phyloP scores from a whole-genome alignment of 768 basidiomycete species.

The Psilocybe azurescens region DNA sequence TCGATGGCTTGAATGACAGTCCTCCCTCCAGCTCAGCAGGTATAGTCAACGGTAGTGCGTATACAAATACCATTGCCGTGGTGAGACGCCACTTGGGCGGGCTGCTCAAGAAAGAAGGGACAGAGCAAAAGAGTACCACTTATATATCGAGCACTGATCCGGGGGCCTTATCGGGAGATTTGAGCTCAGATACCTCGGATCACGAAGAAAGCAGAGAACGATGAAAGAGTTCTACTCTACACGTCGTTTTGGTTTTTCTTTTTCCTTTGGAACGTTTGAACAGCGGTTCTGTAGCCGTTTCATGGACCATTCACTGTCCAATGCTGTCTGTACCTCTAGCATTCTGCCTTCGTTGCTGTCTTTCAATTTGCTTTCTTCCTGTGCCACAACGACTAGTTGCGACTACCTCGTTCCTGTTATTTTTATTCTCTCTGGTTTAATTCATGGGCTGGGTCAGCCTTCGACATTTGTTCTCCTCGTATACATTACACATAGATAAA shows the following conservation, averaged over 20 bases:
- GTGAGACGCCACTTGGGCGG: slow-evolving; percentile 12
- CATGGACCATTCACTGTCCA: background rate
- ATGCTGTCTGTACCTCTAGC: background rate
- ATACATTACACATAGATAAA: background rate
- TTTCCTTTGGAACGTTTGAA: background rate
- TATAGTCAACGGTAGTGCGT: background rate
- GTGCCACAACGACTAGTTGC: no score
- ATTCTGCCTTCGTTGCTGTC: background rate
- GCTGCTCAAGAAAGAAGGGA: background rate
- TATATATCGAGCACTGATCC: background rate
- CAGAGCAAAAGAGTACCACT: background rate
- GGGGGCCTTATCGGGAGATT: background rate
- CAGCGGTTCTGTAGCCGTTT: background rate
- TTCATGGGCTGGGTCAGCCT: background rate
- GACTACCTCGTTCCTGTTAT: no score
- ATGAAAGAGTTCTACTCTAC: background rate
- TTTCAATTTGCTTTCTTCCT: background rate
- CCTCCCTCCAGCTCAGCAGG: background rate
- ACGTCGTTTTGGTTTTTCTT: background rate
- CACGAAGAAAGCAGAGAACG: background rate
- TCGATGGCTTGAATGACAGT: slow-evolving; percentile 14
- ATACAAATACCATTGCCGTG: slow-evolving; percentile 9
- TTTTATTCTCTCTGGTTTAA: background rate
- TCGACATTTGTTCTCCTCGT: background rate
- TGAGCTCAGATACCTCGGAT: background rate